Conservation (phyloP, 495 filamentous ascomycete species). For the Oidiodendron maius region DNA sequence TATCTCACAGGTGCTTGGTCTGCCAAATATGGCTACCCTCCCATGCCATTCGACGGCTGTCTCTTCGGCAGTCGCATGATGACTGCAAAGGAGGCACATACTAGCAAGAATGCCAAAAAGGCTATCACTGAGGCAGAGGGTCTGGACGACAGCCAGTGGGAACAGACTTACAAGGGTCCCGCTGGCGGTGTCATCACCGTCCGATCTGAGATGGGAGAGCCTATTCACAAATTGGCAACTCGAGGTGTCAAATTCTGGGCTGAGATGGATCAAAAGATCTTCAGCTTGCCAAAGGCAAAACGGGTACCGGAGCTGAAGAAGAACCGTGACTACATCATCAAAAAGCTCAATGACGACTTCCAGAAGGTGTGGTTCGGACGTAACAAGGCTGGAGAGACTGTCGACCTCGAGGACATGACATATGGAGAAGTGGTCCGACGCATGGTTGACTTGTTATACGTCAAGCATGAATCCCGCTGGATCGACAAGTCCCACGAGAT, state of each 20-base stretch:
- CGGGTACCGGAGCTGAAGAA: constrained; percentile 88
- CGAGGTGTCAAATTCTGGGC: constrained; percentile 93
- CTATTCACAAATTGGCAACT: constrained; percentile 96
- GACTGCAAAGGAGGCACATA: constrained; percentile 92
- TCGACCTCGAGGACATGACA: constrained; percentile 97
- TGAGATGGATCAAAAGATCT: constrained; percentile 97
- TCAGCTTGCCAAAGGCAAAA: constrained; percentile 92
- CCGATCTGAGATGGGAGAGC: constrained; percentile 96
- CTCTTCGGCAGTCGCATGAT: constrained; percentile 90
- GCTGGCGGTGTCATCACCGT: constrained; percentile 97
- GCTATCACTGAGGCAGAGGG: constrained; percentile 90
- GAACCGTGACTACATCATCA: constrained; percentile 89
- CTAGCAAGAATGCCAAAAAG: constrained; percentile 87
- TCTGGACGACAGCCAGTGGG: constrained; percentile 85
- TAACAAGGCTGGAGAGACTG: constrained; percentile 73
- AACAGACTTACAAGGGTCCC: constrained; percentile 90
- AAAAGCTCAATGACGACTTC: constrained; percentile 96
- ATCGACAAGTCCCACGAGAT: constrained; percentile 79
- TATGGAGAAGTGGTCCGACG: constrained; percentile 87
- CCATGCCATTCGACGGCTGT: constrained; percentile 91
- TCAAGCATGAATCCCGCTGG: constrained; percentile 90
- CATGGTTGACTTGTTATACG: constrained; percentile 94
- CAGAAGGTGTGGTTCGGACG: constrained; percentile 98
- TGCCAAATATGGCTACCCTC: constrained; percentile 74
- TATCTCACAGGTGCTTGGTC: constrained; percentile 90